Evolutionary conservation across 1,284 basidiomycete species (phyloP), one percentile per base, ranked within the genome.

Genomic region (Ganoderma lingzhi): DNA sequence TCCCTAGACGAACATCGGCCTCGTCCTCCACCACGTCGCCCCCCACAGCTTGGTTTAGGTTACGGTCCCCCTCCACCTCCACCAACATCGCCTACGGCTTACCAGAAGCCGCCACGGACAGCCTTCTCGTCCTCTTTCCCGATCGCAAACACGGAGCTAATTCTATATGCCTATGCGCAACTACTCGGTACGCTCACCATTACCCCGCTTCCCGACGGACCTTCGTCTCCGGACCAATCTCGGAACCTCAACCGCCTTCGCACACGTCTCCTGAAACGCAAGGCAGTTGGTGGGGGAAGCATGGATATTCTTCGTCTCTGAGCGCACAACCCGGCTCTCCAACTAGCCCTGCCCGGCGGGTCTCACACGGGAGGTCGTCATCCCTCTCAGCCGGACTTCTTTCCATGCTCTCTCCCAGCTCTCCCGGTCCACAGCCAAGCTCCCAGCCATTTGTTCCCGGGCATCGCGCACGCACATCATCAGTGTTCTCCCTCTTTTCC

Each of bases 121-220:
- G 79, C 84, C 3, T 80, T 80, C 71, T 81, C 84, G 30, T 78
- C 84, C 6, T 75, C 84, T 1, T 86, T 87, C 73, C 71, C 76
- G 9, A 62, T 66, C 1, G 62, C 76, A 8, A 77, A 77, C 67
- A 85, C 86, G 9, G 92, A 95, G 73, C 82, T 93, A 14, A 87
- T 96, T n/a, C 84, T 96, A 0, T 97, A 96, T 80, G 90, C 95
- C 0, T 96, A 96, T 77, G 93, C 92, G 0, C 95, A 96, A 74
- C 84, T 96, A 35, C 83, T 88, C n/a, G 95, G 95, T 2, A 87
- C 84, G 0, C 82, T 92, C 64, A 84, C 87, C 39, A 78, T 91
- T 51, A 74, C 77, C 3, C 79, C 83, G 2, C 70, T 77, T 3
- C 71, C 76, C n/a, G 73, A 73, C 45, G 68, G 71, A 14, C 72